Evolutionary conservation across 331 rosid genomes (phyloP).

Genomic region (Malus hybrid): DNA sequence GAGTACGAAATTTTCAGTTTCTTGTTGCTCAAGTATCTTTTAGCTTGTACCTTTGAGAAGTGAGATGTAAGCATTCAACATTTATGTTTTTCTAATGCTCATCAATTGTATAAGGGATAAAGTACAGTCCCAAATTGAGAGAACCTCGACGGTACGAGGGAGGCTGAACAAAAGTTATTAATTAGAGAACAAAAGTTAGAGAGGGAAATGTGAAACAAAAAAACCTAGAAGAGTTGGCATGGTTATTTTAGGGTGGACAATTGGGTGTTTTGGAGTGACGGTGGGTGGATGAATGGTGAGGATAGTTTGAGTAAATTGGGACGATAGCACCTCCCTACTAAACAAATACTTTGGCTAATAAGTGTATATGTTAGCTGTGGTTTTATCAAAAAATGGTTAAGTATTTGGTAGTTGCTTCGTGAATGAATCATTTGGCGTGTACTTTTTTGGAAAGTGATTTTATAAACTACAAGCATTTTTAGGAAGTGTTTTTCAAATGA

Average conservation of each 20-base stretch:
- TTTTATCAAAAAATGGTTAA: background rate
- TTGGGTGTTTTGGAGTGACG: background rate
- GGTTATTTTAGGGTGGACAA: no score
- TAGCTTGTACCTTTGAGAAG: background rate
- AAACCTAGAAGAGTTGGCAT: no score
- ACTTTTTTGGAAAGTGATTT: fast-evolving
- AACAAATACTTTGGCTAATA: background rate
- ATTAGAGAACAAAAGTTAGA: no score
- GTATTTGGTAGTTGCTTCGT: background rate
- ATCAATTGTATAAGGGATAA: background rate
- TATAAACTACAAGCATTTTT: no score
- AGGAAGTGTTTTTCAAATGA: no score
- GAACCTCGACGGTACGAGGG: no score
- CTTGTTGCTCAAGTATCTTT: background rate
- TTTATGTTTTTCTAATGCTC: background rate
- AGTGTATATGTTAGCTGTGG: background rate
- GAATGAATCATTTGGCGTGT: background rate
- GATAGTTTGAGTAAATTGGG: background rate
- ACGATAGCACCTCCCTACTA: background rate
- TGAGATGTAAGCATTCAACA: background rate
- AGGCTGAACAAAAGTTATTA: no score
- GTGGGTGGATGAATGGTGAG: background rate
- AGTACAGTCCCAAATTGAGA: background rate
- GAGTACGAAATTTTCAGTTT: background rate
- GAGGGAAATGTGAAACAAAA: no score